Percentiles rank a stretch among this genome's conserved stretches.
Evolutionary conservation across 192 early-diverging fungal genomes (phyloP).

Genomic region (Mortierella alpina): DNA sequence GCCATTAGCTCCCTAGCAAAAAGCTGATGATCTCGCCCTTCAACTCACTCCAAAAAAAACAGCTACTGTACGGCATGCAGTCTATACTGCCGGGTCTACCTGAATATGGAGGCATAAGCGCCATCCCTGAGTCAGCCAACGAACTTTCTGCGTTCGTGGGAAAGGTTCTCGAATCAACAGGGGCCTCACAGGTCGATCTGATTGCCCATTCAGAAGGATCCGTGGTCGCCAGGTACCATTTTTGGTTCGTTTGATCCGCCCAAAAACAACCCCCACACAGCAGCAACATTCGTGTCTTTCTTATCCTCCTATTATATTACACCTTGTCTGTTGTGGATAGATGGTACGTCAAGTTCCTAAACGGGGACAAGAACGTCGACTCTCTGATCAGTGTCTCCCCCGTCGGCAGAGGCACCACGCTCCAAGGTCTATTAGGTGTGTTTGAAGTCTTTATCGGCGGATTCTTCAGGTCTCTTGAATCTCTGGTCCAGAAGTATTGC

Average conservation of each 20-base stretch:
- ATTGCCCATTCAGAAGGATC: slow-evolving; percentile 34
- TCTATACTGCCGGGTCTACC: background rate
- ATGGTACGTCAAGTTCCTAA: slow-evolving; percentile 12
- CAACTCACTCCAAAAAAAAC: background rate
- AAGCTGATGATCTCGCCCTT: background rate
- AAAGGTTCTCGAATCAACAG: slow-evolving; percentile 13
- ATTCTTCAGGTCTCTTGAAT: background rate
- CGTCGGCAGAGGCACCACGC: slow-evolving; percentile 14
- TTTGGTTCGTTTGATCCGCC: background rate
- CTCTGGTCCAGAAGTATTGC: background rate
- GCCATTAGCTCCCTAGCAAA: too few relatives aligned
- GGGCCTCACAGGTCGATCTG: slow-evolving; percentile 21
- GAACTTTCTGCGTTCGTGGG: slow-evolving; percentile 10
- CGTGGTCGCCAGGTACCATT: slow-evolving; percentile 12
- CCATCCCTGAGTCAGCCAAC: slow-evolving; percentile 23
- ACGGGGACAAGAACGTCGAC: background rate
- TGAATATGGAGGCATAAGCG: slow-evolving; percentile 13
- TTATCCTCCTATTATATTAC: background rate
- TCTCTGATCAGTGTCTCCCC: slow-evolving; percentile 18
- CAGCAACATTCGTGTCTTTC: background rate
- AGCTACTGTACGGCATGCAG: slow-evolving; percentile 15
- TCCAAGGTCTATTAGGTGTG: slow-evolving; percentile 8
- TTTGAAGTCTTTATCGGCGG: background rate
- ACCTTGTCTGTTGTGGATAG: background rate
- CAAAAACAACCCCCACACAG: background rate